A percentile compares a stretch with the other conserved stretches of the same genome.
phyloP scores from a whole-genome alignment of 192 early-diverging fungal species.

The Entomortierella chlamydospora region DNA sequence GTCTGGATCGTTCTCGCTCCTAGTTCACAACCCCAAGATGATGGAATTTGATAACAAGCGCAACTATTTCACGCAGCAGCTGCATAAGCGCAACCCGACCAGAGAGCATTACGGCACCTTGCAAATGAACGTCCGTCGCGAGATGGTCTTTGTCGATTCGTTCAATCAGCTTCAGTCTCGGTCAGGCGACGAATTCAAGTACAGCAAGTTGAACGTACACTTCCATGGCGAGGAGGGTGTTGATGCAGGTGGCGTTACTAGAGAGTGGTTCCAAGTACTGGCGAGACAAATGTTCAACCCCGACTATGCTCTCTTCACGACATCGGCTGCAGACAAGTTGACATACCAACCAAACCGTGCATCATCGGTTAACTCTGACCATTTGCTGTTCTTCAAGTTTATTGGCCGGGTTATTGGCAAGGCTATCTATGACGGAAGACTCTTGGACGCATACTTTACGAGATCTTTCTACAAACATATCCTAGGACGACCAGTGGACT shows the following conservation, averaged over 20 bases:
- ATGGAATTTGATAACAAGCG: constrained; percentile 99
- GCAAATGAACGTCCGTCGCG: constrained; percentile 91
- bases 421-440: constrained; percentile 96
- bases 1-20: constrained; percentile 95
- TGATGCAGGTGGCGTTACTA: constrained; percentile 96
- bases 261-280: constrained; percentile 98
- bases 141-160: constrained; percentile 97
- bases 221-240: constrained; percentile 98
- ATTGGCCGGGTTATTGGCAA: constrained; percentile 99
- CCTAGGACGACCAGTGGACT: constrained; percentile 91
- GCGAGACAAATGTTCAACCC: constrained; percentile 99
- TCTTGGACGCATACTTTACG: constrained; percentile 97
- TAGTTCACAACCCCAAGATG: constrained; percentile 98
- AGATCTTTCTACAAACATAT: constrained; percentile 99
- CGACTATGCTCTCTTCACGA: constrained; percentile 97
- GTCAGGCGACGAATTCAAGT: constrained; percentile 93
- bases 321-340: constrained; percentile 93
- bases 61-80: constrained; percentile 95
- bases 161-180: constrained; percentile 93
- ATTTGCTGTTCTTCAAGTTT: constrained; percentile 96
- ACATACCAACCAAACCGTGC: constrained; percentile 98
- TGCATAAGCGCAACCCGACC: constrained; percentile 81
- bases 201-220: constrained; percentile 90
- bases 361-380: constrained; percentile 93
- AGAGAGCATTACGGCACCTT: constrained; percentile 78